phyloP scores from a whole-genome alignment of 306 rosid species.

The Heteromeles arbutifolia region DNA sequence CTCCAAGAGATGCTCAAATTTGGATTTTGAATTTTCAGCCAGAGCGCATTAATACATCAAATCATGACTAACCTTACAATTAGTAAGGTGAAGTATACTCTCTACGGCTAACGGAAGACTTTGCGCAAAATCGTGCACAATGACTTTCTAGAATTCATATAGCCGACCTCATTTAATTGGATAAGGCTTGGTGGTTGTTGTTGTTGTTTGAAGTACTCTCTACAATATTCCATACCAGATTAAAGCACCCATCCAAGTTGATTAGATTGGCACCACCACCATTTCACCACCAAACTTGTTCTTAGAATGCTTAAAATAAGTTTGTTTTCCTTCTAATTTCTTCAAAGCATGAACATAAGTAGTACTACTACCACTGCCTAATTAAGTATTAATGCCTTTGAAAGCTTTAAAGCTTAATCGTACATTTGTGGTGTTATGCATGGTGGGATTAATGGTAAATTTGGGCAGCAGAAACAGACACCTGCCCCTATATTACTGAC shows the following conservation, averaged over 20 bases:
- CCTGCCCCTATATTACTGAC: constrained; percentile 27
- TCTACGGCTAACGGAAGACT: too few species aligned
- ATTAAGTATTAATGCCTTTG: neutral
- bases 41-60: neutral
- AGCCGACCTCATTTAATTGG: too few species aligned
- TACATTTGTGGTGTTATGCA: neutral
- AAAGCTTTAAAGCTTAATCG: neutral
- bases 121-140: too few species aligned
- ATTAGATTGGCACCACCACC: neutral
- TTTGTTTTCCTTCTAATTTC: neutral
- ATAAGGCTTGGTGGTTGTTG: too few species aligned
- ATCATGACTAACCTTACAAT: neutral
- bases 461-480: constrained; percentile 7
- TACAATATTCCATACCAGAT: neutral
- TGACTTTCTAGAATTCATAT: too few species aligned
- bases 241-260: neutral
- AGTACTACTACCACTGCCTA: neutral
- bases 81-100: neutral
- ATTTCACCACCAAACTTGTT: neutral
- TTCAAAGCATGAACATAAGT: neutral
- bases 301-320: neutral
- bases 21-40: neutral
- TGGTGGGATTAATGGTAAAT: neutral
- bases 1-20: neutral
- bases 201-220: too few species aligned